A percentile compares a stretch with the other conserved stretches of the same genome.
Conservation (phyloP, 441 rosid species). For the Arabidopsis lyrata region DNA sequence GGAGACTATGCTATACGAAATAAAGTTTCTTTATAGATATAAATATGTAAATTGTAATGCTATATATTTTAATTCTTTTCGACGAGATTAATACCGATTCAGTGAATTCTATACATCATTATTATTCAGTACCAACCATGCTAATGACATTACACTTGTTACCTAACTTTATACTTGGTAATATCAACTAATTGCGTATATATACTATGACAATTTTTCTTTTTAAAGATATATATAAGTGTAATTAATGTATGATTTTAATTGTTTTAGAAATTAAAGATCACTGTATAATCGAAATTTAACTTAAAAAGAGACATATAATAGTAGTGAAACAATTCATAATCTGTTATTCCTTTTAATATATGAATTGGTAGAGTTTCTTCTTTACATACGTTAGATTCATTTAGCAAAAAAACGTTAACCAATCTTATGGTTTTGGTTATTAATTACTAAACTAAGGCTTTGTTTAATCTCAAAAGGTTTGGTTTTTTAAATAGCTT, state of each 20-base stretch:
- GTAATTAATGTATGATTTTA: not conserved
- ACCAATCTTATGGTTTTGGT: not conserved
- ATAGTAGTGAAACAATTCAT: not conserved
- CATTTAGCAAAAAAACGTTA: not conserved
- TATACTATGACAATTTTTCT: too few relatives aligned
- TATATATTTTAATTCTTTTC: not conserved
- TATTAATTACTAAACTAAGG: not conserved
- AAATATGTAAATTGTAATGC: not conserved
- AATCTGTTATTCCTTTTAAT: not conserved
- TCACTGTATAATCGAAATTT: not conserved
- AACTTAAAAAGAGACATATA: not conserved
- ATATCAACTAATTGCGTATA: not conserved
- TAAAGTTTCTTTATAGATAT: not conserved
- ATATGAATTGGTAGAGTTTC: too few relatives aligned
- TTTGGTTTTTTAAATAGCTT: not conserved
- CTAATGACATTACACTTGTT: not conserved
- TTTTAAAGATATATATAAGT: too few relatives aligned
- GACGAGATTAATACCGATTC: not conserved
- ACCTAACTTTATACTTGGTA: not conserved
- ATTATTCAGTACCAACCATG: not conserved
- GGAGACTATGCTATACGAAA: conserved; percentile 1
- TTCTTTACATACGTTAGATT: not conserved
- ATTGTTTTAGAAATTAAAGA: not conserved
- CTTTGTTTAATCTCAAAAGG: not conserved
- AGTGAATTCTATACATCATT: not conserved